Conservation (phyloP, 129 eudicot species). For the Flaveria robusta region DNA sequence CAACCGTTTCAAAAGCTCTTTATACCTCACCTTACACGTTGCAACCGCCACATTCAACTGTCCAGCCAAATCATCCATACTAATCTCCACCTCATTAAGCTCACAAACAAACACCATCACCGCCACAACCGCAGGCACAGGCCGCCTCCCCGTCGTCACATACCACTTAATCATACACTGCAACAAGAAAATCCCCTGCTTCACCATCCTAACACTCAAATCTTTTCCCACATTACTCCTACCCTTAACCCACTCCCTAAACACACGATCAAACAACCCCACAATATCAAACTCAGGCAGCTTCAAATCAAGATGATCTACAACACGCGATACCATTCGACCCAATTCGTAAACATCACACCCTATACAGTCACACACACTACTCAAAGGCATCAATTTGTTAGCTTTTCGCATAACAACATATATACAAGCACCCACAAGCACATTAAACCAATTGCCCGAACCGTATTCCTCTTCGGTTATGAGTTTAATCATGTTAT, state of each 20-base stretch:
- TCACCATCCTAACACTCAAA: constrained; percentile 44
- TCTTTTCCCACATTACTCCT: constrained; percentile 33
- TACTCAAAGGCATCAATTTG: constrained; percentile 51
- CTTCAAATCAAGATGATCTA: constrained; percentile 47
- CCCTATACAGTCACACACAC: constrained; percentile 45
- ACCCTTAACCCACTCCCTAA: constrained; percentile 41
- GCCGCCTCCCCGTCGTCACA: constrained; percentile 78
- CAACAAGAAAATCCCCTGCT: constrained; percentile 80
- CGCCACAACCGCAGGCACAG: constrained; percentile 70
- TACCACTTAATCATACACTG: constrained; percentile 88
- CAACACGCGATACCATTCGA: constrained; percentile 68
- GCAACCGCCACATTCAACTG: constrained; percentile 51
- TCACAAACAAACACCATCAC: constrained; percentile 54
- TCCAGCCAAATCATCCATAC: constrained; percentile 63
- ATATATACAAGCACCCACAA: constrained; percentile 77
- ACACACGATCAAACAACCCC: constrained; percentile 41
- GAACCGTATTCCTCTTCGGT: constrained; percentile 67
- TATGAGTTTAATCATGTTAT: constrained; percentile 51
- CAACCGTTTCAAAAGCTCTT: constrained; percentile 61
- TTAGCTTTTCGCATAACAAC: constrained; percentile 61
- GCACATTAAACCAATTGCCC: constrained; percentile 74
- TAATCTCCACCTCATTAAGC: constrained; percentile 51
- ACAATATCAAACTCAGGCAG: constrained; percentile 76
- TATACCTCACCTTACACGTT: constrained; percentile 67
- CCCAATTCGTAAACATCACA: constrained; percentile 70